phyloP scores from a whole-genome alignment of 2,329 filamentous ascomycete species.

The Incumbomyces delicatus region DNA sequence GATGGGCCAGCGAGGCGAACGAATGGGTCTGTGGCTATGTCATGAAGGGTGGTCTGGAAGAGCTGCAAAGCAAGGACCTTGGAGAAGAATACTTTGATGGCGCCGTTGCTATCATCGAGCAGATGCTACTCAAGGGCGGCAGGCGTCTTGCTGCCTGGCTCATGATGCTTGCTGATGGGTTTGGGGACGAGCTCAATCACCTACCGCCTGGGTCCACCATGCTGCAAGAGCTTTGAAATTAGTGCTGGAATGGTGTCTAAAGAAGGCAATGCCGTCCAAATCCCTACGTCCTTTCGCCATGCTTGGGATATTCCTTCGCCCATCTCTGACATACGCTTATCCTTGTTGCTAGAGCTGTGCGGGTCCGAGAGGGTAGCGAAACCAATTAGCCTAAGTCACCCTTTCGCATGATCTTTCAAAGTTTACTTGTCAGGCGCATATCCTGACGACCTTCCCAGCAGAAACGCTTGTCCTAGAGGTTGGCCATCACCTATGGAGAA shows the following conservation, averaged over 20 bases:
- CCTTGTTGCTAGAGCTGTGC: no score
- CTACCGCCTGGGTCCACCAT: not conserved
- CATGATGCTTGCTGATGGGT: slow-evolving; percentile 5
- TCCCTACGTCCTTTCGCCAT: no score
- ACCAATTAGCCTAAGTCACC: no score
- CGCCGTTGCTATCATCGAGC: slow-evolving; percentile 17
- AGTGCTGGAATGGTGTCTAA: not conserved
- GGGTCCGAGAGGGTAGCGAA: no score
- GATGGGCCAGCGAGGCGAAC: slow-evolving; percentile 12
- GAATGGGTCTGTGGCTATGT: slow-evolving; percentile 10
- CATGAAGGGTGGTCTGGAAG: slow-evolving; percentile 22
- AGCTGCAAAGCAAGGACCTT: slow-evolving; percentile 42
- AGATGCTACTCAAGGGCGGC: slow-evolving; percentile 17
- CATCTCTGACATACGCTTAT: no score
- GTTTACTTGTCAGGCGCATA: no score
- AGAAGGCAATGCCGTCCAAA: no score
- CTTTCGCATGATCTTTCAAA: no score
- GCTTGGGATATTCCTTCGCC: no score
- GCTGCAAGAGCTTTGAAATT: slow-evolving; percentile 1
- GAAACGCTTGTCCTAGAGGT: no score
- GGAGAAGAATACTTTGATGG: slow-evolving; percentile 19
- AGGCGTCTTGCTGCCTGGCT: slow-evolving; percentile 18
- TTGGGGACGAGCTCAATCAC: not conserved
- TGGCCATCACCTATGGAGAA: no score
- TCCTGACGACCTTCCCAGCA: no score